Conservation (phyloP, 164 flowering plant genomes). For the Dillenia turbinata region DNA sequence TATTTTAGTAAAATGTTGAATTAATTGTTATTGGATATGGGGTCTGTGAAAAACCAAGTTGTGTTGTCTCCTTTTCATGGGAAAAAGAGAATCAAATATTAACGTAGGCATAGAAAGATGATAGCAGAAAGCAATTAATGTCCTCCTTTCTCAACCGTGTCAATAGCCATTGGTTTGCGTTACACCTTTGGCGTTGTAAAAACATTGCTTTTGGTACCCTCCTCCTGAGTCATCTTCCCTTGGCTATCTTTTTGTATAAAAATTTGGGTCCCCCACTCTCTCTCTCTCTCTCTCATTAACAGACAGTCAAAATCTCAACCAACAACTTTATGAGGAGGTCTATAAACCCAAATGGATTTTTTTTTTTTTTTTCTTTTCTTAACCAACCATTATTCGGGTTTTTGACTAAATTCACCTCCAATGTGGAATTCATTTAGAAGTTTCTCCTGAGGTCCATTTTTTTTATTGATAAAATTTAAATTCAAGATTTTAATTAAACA, state of each 20-base stretch:
- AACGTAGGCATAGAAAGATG: slow-evolving; percentile 17
- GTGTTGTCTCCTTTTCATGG: slow-evolving; percentile 12
- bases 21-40: too few species aligned
- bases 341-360: too few species aligned
- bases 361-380: too few species aligned
- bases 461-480: too few species aligned
- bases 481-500: too few species aligned
- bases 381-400: too few species aligned
- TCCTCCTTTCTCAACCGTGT: slow-evolving; percentile 1
- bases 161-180: slow-evolving; percentile 11
- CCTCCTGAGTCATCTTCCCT: neutral
- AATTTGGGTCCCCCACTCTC: neutral
- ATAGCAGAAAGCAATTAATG: slow-evolving; percentile 13
- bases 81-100: slow-evolving; percentile 12
- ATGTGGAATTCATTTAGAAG: too few species aligned
- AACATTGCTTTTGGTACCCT: slow-evolving; percentile 4
- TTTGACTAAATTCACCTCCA: too few species aligned
- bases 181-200: slow-evolving; percentile 7
- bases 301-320: slow-evolving; percentile 10
- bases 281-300: neutral
- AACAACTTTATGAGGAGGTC: neutral
- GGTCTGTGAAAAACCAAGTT: slow-evolving; percentile 6
- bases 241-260: neutral
- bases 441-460: too few species aligned
- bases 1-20: too few species aligned